Base-by-base conservation (phyloP, 2,329 filamentous ascomycete genomes). In the Aspergillus sp. region DNA sequence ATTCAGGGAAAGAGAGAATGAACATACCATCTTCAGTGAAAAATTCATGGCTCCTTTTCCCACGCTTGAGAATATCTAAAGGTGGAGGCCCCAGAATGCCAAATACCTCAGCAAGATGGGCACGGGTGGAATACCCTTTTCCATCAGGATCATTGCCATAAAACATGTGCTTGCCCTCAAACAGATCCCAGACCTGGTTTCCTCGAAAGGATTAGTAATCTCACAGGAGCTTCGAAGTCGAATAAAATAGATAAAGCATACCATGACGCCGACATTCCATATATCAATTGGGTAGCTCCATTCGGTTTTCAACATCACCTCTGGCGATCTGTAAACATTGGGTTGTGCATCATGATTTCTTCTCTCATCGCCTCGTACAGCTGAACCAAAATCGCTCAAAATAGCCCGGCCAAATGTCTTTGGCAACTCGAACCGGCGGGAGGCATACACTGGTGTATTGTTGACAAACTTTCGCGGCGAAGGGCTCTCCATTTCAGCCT, bases 191-290 rank as follows among this genome's bases (percentile, higher is more conserved):
- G 1, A 65, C 50, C 66, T 68, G 29, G 30, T 32, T 33, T 3
- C 24, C 6, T n/a, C n/a, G n/a, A n/a, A n/a, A n/a, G n/a, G 14
- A 31, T 19, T 33, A 19, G n/a, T 36, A 32, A 41, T 20, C 34
- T 33, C n/a, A 31, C 24, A 33, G n/a, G n/a, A n/a, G n/a, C n/a
- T n/a, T n/a, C n/a, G n/a, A n/a, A n/a, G n/a, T n/a, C n/a, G n/a
- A n/a, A n/a, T 30, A 34, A 17, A 37, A 37, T 20, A 29, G 25
- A 34, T 20, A 33, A 12, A 35, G 28, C 59, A 51, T 49, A 69
- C 67, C 66, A 72, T 61, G 30, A 57, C 58, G 0, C 66, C 68
- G 3, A 60, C 51, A 36, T 67, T 70, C 68, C 68, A 74, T 32
- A 72, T 67, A 45, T 73, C 68, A 15, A 71, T 48, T 8, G 55